phyloP scores from a whole-genome alignment of 495 filamentous ascomycete genomes.

The Lasiosphaeria hispida region DNA sequence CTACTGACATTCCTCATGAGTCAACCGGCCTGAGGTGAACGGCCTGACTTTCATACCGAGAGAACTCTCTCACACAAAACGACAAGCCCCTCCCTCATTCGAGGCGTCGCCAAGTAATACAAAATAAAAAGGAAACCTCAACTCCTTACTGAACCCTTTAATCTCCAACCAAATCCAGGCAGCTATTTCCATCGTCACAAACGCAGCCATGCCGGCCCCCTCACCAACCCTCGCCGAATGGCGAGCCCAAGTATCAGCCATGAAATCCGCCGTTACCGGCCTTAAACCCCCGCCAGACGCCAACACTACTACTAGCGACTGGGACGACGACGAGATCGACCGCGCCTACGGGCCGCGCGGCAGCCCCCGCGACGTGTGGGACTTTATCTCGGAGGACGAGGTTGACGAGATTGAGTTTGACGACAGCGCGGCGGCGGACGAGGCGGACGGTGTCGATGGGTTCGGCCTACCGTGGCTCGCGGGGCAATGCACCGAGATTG shows the following conservation, averaged over 20 bases:
- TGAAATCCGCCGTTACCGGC: slow-evolving; percentile 45
- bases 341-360: slow-evolving; percentile 61
- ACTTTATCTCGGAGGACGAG: slow-evolving; percentile 73
- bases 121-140: background rate
- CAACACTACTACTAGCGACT: slow-evolving; percentile 18
- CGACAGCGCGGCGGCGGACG: slow-evolving; percentile 35
- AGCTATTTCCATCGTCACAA: background rate
- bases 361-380: slow-evolving; percentile 82
- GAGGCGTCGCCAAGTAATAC: too few species aligned
- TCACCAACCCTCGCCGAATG: slow-evolving; percentile 31
- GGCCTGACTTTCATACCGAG: background rate
- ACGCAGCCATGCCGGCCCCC: background rate
- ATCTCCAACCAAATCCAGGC: background rate
- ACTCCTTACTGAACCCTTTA: slow-evolving; percentile 1
- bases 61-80: background rate
- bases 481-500: slow-evolving; percentile 59
- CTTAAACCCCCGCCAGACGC: slow-evolving; percentile 21
- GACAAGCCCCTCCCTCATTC: too few species aligned
- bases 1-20: background rate
- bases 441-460: slow-evolving; percentile 16
- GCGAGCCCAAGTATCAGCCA: slow-evolving; percentile 45
- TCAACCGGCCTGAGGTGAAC: background rate
- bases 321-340: slow-evolving; percentile 52
- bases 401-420: slow-evolving; percentile 50
- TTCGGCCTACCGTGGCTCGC: slow-evolving; percentile 62